Base-by-base conservation (phyloP, 148 eudicot genomes). In the Polygonum aviculare region DNA sequence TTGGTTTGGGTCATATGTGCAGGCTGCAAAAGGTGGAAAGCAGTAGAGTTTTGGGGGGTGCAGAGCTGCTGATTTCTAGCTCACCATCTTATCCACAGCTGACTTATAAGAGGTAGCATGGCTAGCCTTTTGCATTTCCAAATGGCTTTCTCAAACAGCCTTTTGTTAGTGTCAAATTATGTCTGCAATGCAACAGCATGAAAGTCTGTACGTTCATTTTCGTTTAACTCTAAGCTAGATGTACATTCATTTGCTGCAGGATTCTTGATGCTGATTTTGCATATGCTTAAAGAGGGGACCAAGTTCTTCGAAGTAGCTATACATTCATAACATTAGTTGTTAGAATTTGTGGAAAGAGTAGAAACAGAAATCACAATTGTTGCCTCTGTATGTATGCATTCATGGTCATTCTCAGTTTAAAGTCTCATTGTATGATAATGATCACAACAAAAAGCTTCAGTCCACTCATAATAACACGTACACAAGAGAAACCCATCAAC, bases 11-110 rank as follows among this genome's bases (percentile, higher is more conserved):
- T 67, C 38, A 67, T 67, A 5, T 67, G 19, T 67, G 72, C 44
- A 67, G 72, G 72, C 72, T 67, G 72, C 44, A 7, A 67, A 67
- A 67, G 72, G 72, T 38, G 72, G 72, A 36, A 36, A 67, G 21
- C 38, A 67, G 7, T 67, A 67, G 44, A 18, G 21, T 16, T 31
- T 67, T 26, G 31, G 10, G 2, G 2, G 41, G 41, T 14, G 41
- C 44, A 65, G 19, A 65, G 4, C 0, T 65, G 7, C 38, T 65
- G 44, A 65, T 65, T 65, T 35, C 33, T 15, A 65, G 71, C 3
- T 16, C 38, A 67, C 67, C 38, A 59, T 22, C 8, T 65, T 12
- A 35, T 22, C 10, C 5, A 10, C 72, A 15, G 45, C 72, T 36
- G n/a, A 36, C 2, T 14, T 33, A 33, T 33, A 33, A 67, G 72